Evolutionary conservation across 495 filamentous ascomycete genomes (phyloP).

Genomic region (Daldinia caldariorum): DNA sequence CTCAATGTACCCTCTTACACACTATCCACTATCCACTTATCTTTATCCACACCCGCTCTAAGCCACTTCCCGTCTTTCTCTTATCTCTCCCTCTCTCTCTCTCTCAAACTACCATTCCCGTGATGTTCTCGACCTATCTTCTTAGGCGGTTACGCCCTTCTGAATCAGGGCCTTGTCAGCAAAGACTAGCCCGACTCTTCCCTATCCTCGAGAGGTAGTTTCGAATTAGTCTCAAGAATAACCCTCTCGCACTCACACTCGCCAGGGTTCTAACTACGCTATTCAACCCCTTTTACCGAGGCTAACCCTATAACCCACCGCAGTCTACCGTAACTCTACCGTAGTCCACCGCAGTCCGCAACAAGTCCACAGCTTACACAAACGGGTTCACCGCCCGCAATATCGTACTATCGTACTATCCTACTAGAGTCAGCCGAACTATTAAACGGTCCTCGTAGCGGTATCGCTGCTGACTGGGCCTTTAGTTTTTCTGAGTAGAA

Average conservation of each 20-base stretch:
- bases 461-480: conserved; percentile 39
- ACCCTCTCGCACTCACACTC: conserved; percentile 20
- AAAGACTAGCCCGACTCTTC: conserved; percentile 26
- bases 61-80: conserved; percentile 34
- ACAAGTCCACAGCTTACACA: background rate
- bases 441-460: conserved; percentile 11
- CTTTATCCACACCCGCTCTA: conserved; percentile 32
- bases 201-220: conserved; percentile 19
- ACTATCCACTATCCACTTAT: no score
- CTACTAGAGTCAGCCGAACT: conserved; percentile 16
- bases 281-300: conserved; percentile 1
- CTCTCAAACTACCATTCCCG: conserved; percentile 17
- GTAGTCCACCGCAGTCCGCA: background rate
- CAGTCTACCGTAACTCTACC: background rate
- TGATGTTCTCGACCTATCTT: conserved; percentile 38
- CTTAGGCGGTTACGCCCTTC: conserved; percentile 16
- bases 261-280: conserved; percentile 1
- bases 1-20: conserved; percentile 32
- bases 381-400: conserved; percentile 28
- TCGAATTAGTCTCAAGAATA: background rate
- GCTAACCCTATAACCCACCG: conserved; percentile 1
- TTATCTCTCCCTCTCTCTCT: no score
- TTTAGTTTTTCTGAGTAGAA: conserved; percentile 20
- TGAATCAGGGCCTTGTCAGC: conserved; percentile 25
- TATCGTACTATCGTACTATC: conserved; percentile 15